Percentiles rank a stretch among this genome's conserved stretches.
These are phyloP conservation scores for Isoetes engelmannii DNA, from an alignment of 83 land plant species.

Conservation along the genomic window DNA sequence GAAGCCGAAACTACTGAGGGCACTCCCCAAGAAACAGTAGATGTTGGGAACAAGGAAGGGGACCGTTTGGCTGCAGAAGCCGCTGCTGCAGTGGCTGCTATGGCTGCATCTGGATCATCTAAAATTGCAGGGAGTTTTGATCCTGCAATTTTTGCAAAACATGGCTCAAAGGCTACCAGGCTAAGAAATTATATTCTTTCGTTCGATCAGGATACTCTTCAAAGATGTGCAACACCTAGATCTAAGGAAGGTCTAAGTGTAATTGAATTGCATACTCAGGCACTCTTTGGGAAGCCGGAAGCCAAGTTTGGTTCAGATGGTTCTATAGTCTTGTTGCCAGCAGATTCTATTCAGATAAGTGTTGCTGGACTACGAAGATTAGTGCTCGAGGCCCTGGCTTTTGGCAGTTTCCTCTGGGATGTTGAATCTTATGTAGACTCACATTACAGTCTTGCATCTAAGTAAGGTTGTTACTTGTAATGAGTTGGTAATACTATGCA, in stretches of 20 bases:
- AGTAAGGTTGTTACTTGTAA: conserved; percentile 9
- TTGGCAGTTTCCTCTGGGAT: conserved; percentile 80
- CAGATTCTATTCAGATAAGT: conserved; percentile 49
- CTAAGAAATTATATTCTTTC: conserved; percentile 63
- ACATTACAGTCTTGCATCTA: conserved; percentile 53
- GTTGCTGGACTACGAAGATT: conserved; percentile 52
- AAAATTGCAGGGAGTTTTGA: conserved; percentile 8
- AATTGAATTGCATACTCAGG: conserved; percentile 77
- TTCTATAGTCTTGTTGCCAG: conserved; percentile 41
- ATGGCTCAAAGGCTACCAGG: conserved; percentile 38
- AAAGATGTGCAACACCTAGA: conserved; percentile 63
- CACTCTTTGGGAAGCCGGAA: conserved; percentile 78
- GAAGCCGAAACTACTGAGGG: too few relatives aligned
- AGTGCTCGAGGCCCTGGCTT: conserved; percentile 70
- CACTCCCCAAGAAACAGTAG: background rate
- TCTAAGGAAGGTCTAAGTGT: conserved; percentile 67
- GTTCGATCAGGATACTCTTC: conserved; percentile 68
- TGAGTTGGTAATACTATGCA: too few relatives aligned
- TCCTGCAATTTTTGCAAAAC: conserved; percentile 23
- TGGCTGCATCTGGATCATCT: conserved; percentile 18
- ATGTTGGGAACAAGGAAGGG: background rate
- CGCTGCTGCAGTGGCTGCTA: conserved; percentile 19
- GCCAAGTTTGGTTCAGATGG: conserved; percentile 48
- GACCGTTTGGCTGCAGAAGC: conserved; percentile 9
- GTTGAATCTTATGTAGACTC: conserved; percentile 68